phyloP scores from a whole-genome alignment of 257 asterid genomes.

The Primulina eburnea region DNA sequence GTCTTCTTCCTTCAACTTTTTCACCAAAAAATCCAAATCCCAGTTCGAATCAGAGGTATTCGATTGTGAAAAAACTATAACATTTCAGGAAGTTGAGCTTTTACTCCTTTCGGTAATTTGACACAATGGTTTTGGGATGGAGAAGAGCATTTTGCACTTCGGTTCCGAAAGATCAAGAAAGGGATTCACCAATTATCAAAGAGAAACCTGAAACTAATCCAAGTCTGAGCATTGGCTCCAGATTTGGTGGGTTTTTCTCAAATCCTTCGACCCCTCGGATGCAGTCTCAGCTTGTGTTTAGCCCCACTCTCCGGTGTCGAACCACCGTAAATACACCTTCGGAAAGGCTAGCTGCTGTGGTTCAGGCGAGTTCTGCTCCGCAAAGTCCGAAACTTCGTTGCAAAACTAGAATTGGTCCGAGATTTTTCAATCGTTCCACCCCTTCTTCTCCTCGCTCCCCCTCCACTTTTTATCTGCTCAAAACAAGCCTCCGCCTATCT shows the following conservation, averaged over 20 bases:
- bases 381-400: conserved; percentile 65
- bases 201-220: conserved; percentile 43
- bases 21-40: background rate
- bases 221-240: conserved; percentile 37
- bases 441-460: conserved; percentile 95
- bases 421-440: conserved; percentile 59
- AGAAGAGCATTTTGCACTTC: conserved; percentile 94
- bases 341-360: conserved; percentile 3
- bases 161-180: conserved; percentile 57
- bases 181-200: conserved; percentile 26
- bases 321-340: conserved; percentile 32
- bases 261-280: conserved; percentile 83
- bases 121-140: conserved; percentile 87
- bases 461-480: conserved; percentile 72
- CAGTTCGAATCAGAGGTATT: conserved; percentile 1
- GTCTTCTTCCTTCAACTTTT: background rate
- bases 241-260: conserved; percentile 62
- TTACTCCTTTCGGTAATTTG: background rate
- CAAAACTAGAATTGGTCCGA: conserved; percentile 54
- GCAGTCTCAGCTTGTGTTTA: conserved; percentile 46
- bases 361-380: conserved; percentile 15
- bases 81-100: background rate
- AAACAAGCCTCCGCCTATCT: conserved; percentile 54
- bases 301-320: conserved; percentile 52
- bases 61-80: background rate